Conservation (phyloP, 2,329 filamentous ascomycete genomes). For the Neopestalotiopsis rosae region DNA sequence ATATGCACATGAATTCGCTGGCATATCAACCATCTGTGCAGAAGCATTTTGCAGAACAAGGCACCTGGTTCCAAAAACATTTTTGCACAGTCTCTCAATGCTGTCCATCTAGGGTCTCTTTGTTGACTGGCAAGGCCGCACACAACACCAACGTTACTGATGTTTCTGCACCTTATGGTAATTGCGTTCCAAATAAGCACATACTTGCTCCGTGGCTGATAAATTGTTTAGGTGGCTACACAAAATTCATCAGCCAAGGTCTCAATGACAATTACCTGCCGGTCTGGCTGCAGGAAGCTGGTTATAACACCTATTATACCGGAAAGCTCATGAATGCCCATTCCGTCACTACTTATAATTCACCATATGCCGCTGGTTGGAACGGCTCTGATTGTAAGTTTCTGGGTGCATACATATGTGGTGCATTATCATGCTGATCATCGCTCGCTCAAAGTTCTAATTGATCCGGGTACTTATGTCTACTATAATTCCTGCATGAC, state of each 20-base stretch:
- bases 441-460: conserved; percentile 53
- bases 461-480: conserved; percentile 71
- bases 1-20: conserved; percentile 64
- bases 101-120: conserved; percentile 69
- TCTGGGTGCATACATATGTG: conserved; percentile 51
- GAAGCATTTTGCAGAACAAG: conserved; percentile 61
- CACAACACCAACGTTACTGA: conserved; percentile 60
- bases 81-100: conserved; percentile 72
- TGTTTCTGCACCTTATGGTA: conserved; percentile 35
- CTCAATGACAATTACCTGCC: conserved; percentile 72
- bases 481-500: conserved; percentile 71
- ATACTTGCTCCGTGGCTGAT: background rate
- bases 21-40: conserved; percentile 64
- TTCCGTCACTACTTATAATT: conserved; percentile 63
- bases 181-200: background rate
- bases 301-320: conserved; percentile 74
- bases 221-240: conserved; percentile 51
- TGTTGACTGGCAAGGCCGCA: conserved; percentile 70
- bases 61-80: conserved; percentile 65
- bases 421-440: background rate
- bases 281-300: conserved; percentile 69
- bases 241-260: conserved; percentile 69
- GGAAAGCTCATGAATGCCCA: conserved; percentile 75
- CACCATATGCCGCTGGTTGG: conserved; percentile 62
- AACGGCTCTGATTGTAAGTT: conserved; percentile 39